Conservation (phyloP, 1,139 yeast genomes). For the Kazachstania sp. region DNA sequence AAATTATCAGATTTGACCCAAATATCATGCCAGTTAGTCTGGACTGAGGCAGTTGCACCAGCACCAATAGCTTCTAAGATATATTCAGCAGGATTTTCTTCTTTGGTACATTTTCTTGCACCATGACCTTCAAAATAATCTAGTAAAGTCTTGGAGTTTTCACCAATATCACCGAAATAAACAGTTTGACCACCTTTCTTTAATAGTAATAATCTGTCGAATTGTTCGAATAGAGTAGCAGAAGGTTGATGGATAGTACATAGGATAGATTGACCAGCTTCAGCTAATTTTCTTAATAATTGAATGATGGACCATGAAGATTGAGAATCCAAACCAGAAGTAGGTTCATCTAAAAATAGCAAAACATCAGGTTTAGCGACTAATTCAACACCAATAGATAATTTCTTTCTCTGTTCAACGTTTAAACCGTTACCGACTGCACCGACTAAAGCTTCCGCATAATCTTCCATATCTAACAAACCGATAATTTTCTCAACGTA, state of each 20-base stretch:
- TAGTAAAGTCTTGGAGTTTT: conserved; percentile 40
- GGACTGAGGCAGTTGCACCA: conserved; percentile 44
- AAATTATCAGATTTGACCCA: conserved; percentile 40
- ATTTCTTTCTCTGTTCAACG: conserved; percentile 54
- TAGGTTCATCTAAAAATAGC: conserved; percentile 45
- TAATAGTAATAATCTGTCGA: conserved; percentile 39
- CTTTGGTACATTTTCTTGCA: conserved; percentile 42
- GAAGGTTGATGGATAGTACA: conserved; percentile 56
- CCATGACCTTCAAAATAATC: conserved; percentile 47
- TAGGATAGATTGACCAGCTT: conserved; percentile 45
- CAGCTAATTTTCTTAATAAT: conserved; percentile 38
- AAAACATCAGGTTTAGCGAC: conserved; percentile 45
- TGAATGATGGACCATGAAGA: conserved; percentile 47
- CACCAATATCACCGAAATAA: conserved; percentile 52
- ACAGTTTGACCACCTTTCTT: conserved; percentile 50
- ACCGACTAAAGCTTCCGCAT: conserved; percentile 54
- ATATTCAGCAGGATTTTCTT: conserved; percentile 53
- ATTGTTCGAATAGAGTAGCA: conserved; percentile 44
- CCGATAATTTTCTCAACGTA: conserved; percentile 46
- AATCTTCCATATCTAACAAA: conserved; percentile 43
- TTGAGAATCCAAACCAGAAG: conserved; percentile 50
- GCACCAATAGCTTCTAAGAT: conserved; percentile 55
- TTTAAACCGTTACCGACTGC: conserved; percentile 45
- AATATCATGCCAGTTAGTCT: conserved; percentile 41
- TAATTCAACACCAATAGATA: conserved; percentile 50